Evolutionary conservation across 306 rosid species (phyloP).

Genomic region (Lathyrus aphaca): DNA sequence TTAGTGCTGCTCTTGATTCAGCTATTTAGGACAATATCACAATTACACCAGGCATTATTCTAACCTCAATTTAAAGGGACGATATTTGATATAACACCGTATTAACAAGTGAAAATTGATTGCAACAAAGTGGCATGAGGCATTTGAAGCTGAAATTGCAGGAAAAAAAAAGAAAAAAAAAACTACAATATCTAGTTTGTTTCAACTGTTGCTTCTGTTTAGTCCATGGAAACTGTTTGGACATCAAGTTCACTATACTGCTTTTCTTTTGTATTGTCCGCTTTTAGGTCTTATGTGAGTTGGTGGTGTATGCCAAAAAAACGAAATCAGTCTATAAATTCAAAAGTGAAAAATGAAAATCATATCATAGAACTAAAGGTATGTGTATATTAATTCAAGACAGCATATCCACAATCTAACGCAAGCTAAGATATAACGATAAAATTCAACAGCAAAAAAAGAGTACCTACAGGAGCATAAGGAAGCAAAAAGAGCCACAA

Average conservation of each 20-base stretch:
- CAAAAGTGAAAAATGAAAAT: not conserved
- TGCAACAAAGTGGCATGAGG: not conserved
- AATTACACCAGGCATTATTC: not conserved
- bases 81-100: not conserved
- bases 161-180: not conserved
- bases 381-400: not conserved
- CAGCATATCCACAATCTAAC: not conserved
- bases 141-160: not conserved
- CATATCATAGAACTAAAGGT: not conserved
- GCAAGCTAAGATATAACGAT: not conserved
- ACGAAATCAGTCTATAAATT: not conserved
- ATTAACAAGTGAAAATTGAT: not conserved
- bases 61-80: not conserved
- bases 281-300: not conserved
- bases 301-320: too few relatives aligned
- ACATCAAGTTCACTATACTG: not conserved
- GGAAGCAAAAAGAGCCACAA: slow-evolving; percentile 87
- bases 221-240: not conserved
- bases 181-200: not conserved
- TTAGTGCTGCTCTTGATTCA: not conserved
- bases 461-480: slow-evolving; percentile 67
- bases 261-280: not conserved
- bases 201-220: not conserved
- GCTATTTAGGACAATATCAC: not conserved
- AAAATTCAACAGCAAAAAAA: not conserved